Percentiles rank a stretch among this genome's conserved stretches.
phyloP scores from a whole-genome alignment of 768 basidiomycete genomes.

The Lepiota subincarnata region DNA sequence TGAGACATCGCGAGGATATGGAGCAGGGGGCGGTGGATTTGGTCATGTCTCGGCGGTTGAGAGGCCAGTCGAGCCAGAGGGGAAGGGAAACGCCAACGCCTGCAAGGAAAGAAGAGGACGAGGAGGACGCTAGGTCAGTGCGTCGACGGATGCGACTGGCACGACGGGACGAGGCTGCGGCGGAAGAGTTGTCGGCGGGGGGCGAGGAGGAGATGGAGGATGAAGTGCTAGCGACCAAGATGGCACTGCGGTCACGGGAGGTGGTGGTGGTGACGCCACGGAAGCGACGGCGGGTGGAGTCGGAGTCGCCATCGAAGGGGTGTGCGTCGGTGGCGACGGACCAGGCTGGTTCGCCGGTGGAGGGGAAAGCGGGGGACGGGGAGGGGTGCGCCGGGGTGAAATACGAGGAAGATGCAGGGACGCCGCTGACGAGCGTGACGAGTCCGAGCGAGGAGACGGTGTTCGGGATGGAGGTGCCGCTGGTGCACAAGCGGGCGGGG shows the following conservation, averaged over 20 bases:
- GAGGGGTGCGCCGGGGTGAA: constrained; percentile 26
- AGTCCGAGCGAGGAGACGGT: constrained; percentile 59
- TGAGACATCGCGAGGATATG: not conserved
- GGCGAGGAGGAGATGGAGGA: not conserved
- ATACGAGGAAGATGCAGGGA: constrained; percentile 51
- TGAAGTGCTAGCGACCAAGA: not conserved
- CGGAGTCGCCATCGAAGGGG: constrained; percentile 6
- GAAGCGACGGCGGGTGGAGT: constrained; percentile 5
- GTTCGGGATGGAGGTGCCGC: constrained; percentile 28
- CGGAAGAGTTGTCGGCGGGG: not conserved
- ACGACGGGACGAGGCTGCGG: not conserved
- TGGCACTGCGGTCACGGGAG: not conserved
- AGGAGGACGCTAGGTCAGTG: constrained; percentile 8
- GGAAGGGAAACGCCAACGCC: not conserved
- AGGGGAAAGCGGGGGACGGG: constrained; percentile 2
- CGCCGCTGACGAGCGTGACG: constrained; percentile 44
- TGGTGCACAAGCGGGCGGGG: constrained; percentile 18
- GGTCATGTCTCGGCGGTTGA: not conserved
- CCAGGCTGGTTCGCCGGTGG: constrained; percentile 12
- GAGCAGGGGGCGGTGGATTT: not conserved
- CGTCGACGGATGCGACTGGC: not conserved
- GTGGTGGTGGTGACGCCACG: not conserved
- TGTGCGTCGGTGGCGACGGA: constrained; percentile 6
- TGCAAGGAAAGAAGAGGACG: constrained; percentile 9
- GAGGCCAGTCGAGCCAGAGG: not conserved